Evolutionary conservation across 441 rosid species (phyloP).

Genomic region (Capsella rubella): DNA sequence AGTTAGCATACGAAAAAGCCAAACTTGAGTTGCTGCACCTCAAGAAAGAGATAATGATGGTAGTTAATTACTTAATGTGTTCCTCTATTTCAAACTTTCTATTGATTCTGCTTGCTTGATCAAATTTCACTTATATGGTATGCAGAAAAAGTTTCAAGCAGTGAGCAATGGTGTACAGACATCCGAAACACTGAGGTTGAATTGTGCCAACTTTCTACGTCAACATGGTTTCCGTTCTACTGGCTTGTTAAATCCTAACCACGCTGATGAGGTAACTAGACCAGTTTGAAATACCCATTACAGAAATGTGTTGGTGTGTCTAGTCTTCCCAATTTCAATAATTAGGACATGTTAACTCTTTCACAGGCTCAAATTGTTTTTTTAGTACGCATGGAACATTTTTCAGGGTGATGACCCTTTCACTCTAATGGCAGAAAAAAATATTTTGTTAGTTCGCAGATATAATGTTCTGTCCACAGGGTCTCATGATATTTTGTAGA

Average conservation of each 20-base stretch:
- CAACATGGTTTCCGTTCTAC: slow-evolving; percentile 44
- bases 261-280: slow-evolving; percentile 57
- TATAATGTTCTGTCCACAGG: slow-evolving; percentile 2
- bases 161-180: slow-evolving; percentile 57
- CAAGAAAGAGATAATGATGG: slow-evolving; percentile 68
- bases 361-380: slow-evolving; percentile 22
- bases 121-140: slow-evolving; percentile 39
- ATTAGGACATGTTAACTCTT: slow-evolving; percentile 26
- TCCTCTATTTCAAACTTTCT: slow-evolving; percentile 23
- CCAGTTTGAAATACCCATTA: slow-evolving; percentile 38
- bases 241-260: slow-evolving; percentile 37
- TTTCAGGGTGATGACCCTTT: slow-evolving; percentile 19
- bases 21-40: slow-evolving; percentile 62
- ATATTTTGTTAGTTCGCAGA: slow-evolving; percentile 3
- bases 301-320: slow-evolving; percentile 24
- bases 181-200: slow-evolving; percentile 63
- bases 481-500: slow-evolving; percentile 23
- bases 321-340: slow-evolving; percentile 25
- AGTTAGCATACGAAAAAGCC: slow-evolving; percentile 69
- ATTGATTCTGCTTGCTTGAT: slow-evolving; percentile 35
- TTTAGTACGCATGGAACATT: neutral
- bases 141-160: slow-evolving; percentile 65
- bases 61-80: slow-evolving; percentile 40
- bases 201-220: slow-evolving; percentile 40
- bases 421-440: slow-evolving; percentile 14